Percentiles rank a stretch among this genome's conserved stretches.
Conservation (phyloP, 192 early-diverging fungal species). For the Coemansia sp. region DNA sequence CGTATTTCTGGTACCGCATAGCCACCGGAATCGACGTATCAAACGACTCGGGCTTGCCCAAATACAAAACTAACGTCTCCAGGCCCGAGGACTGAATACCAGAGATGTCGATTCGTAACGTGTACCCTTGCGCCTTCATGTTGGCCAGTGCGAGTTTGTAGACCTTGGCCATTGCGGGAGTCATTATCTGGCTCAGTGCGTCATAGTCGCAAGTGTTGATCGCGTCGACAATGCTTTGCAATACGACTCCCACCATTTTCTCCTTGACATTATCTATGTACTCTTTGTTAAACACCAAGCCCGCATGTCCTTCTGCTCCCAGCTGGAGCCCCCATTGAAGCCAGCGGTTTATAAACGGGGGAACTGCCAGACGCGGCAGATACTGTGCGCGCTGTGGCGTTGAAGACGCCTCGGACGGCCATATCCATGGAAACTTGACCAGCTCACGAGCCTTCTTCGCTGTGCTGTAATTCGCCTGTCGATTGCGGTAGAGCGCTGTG, state of each 20-base stretch:
- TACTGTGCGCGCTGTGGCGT: slow-evolving; percentile 2
- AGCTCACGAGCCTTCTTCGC: slow-evolving; percentile 18
- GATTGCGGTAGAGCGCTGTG: slow-evolving; percentile 14
- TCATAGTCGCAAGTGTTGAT: slow-evolving; percentile 22
- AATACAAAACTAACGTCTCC: not conserved
- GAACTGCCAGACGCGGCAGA: not conserved
- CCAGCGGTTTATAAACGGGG: not conserved
- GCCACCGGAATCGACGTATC: slow-evolving; percentile 19
- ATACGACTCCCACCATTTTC: slow-evolving; percentile 13
- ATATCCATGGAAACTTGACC: slow-evolving; percentile 38
- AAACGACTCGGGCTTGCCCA: slow-evolving; percentile 23
- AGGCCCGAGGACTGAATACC: not conserved
- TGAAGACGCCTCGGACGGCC: slow-evolving; percentile 20
- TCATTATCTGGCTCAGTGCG: slow-evolving; percentile 17
- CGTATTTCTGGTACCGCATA: slow-evolving; percentile 3
- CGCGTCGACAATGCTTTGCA: slow-evolving; percentile 16
- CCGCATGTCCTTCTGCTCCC: not conserved
- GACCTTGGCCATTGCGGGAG: slow-evolving; percentile 14
- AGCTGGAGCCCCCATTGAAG: not conserved
- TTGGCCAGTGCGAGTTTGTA: slow-evolving; percentile 28
- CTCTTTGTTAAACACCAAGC: not conserved
- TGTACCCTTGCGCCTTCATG: slow-evolving; percentile 20
- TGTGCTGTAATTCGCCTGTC: slow-evolving; percentile 7
- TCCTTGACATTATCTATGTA: slow-evolving; percentile 16
- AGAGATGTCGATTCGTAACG: slow-evolving; percentile 10